Evolutionary conservation across 495 filamentous ascomycete species (phyloP).

Genomic region (Durotheca rogersii): DNA sequence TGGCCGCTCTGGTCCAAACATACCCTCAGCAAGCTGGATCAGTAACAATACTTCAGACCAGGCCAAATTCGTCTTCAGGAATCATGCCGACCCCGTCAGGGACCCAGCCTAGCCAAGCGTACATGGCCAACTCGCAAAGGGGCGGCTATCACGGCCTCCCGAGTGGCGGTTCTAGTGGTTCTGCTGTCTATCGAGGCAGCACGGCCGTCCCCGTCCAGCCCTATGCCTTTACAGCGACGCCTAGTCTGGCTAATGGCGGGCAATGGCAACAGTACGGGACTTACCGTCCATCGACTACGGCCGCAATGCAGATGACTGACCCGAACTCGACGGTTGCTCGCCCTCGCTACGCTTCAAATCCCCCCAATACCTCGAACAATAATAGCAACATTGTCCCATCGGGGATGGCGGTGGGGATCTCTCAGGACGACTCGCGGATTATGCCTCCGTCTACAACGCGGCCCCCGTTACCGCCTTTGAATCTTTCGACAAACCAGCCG

Average conservation of each 20-base stretch:
- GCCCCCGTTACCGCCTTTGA: constrained; percentile 36
- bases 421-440: constrained; percentile 29
- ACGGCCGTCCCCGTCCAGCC: constrained; percentile 70
- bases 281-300: constrained; percentile 64
- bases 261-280: constrained; percentile 67
- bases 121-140: constrained; percentile 59
- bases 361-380: constrained; percentile 41
- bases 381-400: constrained; percentile 3
- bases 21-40: constrained; percentile 80
- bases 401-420: constrained; percentile 14
- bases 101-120: constrained; percentile 57
- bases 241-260: constrained; percentile 58
- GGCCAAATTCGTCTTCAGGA: constrained; percentile 70
- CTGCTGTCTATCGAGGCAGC: constrained; percentile 68
- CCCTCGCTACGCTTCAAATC: constrained; percentile 59
- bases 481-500: constrained; percentile 35
- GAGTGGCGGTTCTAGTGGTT: constrained; percentile 47
- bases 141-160: constrained; percentile 61
- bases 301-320: constrained; percentile 53
- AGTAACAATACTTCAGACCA: constrained; percentile 78
- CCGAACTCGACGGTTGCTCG: constrained; percentile 48
- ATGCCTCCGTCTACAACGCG: constrained; percentile 32
- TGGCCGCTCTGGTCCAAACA: constrained; percentile 91
- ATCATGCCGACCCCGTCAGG: constrained; percentile 56
- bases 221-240: constrained; percentile 81